phyloP scores from a whole-genome alignment of 176 grass and related monocot species.

The Juncus effusus region DNA sequence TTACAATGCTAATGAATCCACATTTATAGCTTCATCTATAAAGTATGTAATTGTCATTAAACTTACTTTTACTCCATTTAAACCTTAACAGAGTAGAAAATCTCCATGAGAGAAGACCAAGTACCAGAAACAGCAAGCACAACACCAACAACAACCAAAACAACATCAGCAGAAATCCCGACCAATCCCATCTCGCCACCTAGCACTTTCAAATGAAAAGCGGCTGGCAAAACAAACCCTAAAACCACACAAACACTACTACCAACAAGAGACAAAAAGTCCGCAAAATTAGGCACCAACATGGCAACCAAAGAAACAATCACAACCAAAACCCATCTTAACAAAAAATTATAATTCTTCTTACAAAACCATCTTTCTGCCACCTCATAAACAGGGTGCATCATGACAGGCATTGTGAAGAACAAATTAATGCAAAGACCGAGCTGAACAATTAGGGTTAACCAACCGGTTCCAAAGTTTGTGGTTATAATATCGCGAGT shows the following conservation, averaged over 20 bases:
- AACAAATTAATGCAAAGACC: conserved; percentile 98
- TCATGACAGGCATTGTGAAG: conserved; percentile 96
- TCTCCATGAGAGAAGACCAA: conserved; percentile 75
- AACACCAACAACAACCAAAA: conserved; percentile 43
- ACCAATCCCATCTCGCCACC: conserved; percentile 43
- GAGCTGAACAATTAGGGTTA: conserved; percentile 73
- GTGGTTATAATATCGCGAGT: conserved; percentile 97
- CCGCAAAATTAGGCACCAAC: conserved; percentile 87
- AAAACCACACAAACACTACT: conserved; percentile 93
- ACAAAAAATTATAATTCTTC: conserved; percentile 76
- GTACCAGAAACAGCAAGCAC: conserved; percentile 66
- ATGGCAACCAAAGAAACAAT: conserved; percentile 59
- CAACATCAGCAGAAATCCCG: conserved; percentile 35
- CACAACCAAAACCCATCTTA: conserved; percentile 67
- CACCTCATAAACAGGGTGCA: conserved; percentile 96
- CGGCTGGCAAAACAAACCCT: conserved; percentile 76
- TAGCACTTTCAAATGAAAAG: conserved; percentile 82
- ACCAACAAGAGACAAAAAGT: conserved; percentile 89
- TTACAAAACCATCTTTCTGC: conserved; percentile 67
- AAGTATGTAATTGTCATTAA: too few species aligned
- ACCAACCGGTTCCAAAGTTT: conserved; percentile 76
- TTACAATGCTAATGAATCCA: background rate
- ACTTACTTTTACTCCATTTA: conserved; percentile 19
- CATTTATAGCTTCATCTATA: too few species aligned
- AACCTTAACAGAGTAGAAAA: conserved; percentile 42